These are phyloP conservation scores for Sesbania bispinosa DNA, from an alignment of 306 rosid species.

Conservation along the genomic window DNA sequence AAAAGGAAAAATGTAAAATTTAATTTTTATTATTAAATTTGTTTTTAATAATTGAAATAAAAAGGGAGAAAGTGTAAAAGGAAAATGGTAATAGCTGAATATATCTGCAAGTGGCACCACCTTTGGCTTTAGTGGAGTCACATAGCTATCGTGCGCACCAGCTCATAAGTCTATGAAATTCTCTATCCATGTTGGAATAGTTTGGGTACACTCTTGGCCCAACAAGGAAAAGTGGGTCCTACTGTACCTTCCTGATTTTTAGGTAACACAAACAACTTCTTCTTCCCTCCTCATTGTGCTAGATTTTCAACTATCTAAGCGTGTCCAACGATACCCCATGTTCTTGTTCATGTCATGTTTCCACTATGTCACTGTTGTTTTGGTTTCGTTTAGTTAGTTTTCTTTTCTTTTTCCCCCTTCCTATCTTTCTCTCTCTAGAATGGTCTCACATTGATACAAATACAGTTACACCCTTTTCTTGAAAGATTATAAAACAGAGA, in stretches of 20 bases:
- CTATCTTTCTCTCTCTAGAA: no score
- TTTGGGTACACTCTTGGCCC: no score
- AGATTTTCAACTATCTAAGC: slow-evolving; percentile 33
- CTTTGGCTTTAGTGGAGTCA: slow-evolving; percentile 49
- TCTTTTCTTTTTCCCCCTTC: no score
- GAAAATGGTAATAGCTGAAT: background rate
- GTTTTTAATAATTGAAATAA: background rate
- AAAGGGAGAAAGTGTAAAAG: background rate
- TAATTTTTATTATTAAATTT: no score
- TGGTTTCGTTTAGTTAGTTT: background rate
- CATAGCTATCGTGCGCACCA: slow-evolving; percentile 69
- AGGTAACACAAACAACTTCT: background rate
- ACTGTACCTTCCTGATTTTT: slow-evolving; percentile 9
- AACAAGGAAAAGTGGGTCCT: slow-evolving; percentile 33
- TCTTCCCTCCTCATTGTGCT: background rate
- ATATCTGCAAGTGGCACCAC: slow-evolving; percentile 25
- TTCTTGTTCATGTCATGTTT: no score
- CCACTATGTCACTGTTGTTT: slow-evolving; percentile 27
- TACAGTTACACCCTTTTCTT: slow-evolving; percentile 37
- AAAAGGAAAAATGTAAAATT: no score
- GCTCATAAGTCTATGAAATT: slow-evolving; percentile 40
- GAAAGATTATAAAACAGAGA: background rate
- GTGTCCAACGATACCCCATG: slow-evolving; percentile 37
- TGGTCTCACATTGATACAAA: no score
- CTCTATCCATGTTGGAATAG: slow-evolving; percentile 12